Base-by-base conservation (phyloP, 169 alveolate genomes). In the Cryptosporidium viatorum region DNA sequence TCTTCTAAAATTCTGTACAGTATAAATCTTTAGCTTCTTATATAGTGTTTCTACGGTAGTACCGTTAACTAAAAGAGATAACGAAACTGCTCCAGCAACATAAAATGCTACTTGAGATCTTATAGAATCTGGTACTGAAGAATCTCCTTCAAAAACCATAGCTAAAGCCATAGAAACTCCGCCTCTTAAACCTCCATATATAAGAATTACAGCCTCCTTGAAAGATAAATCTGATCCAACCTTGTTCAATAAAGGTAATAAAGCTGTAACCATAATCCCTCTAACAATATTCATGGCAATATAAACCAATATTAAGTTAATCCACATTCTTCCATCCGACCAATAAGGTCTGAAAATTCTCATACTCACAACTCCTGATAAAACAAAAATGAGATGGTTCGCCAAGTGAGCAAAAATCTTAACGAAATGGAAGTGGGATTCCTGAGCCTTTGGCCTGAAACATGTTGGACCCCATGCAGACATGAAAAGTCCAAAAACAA, bases 181-280 rank as follows among this genome's bases (percentile, higher is more conserved):
- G 0, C 99, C 99, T 39, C 99, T 92, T 29, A 97, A 92, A 14
- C 99, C 99, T 0, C 98, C 98, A 96, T 97, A 96, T 23, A 95
- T 91, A 62, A 97, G 92, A 67, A 97, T 85, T 35, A 96, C 80
- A 7, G 89, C 86, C 33, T 86, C 85, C 50, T 86, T 75, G 60
- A 71, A 87, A 4, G 92, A 68, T n/a, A 92, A 29, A 23, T 84
- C 93, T 21, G 92, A 92, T 26, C 94, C 94, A 37, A 92, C 70
- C 70, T 84, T 86, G 9, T 65, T 70, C 33, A 92, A 29, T 8
- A 92, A 52, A 1, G 94, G 94, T 16, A 26, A 85, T 26, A 48
- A 37, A n/a, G 84, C 37, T n/a, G 70, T 59, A 29, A 92, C 91
- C 60, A 80, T 67, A 23, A 71, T 50, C 9, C 92, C 85, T 59